phyloP scores from a whole-genome alignment of 2,329 filamentous ascomycete species.

The Fusarium caatingaense region DNA sequence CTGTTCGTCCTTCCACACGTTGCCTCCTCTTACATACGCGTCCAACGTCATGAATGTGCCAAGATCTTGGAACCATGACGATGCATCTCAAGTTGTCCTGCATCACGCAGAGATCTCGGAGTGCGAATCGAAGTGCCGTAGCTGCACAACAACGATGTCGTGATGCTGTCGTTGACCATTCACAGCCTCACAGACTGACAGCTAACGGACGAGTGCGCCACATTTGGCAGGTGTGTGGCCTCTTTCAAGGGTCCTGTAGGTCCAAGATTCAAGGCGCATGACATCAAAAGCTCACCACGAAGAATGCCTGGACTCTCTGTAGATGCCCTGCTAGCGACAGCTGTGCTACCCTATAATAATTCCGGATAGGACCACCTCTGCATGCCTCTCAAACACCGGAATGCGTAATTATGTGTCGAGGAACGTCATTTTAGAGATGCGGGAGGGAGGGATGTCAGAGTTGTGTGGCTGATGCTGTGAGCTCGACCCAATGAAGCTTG shows the following conservation, averaged over 20 bases:
- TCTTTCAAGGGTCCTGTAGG: conserved; percentile 27
- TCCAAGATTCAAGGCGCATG: conserved; percentile 22
- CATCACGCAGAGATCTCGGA: conserved; percentile 12
- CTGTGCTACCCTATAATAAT: conserved; percentile 25
- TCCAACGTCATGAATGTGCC: conserved; percentile 23
- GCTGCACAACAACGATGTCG: conserved; percentile 4
- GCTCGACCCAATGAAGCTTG: conserved; percentile 19
- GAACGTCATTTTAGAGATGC: conserved; percentile 41
- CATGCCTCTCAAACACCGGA: conserved; percentile 15
- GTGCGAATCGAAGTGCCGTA: conserved; percentile 9
- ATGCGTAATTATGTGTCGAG: conserved; percentile 36
- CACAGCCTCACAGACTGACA: conserved; percentile 32
- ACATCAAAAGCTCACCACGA: conserved; percentile 29
- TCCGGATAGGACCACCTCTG: conserved; percentile 12
- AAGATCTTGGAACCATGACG: conserved; percentile 17
- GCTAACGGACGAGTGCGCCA: conserved; percentile 23
- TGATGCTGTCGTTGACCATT: conserved; percentile 21
- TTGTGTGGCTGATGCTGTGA: conserved; percentile 31
- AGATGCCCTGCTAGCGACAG: conserved; percentile 25
- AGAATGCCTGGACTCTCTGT: conserved; percentile 2
- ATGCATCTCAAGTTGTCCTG: conserved; percentile 11
- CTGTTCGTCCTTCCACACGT: conserved; percentile 1
- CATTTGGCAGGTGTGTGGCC: conserved; percentile 17
- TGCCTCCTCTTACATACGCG: neutral
- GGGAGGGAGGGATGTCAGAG: conserved; percentile 23